Evolutionary conservation across 495 filamentous ascomycete genomes (phyloP).

Genomic region (Neurospora sp.): DNA sequence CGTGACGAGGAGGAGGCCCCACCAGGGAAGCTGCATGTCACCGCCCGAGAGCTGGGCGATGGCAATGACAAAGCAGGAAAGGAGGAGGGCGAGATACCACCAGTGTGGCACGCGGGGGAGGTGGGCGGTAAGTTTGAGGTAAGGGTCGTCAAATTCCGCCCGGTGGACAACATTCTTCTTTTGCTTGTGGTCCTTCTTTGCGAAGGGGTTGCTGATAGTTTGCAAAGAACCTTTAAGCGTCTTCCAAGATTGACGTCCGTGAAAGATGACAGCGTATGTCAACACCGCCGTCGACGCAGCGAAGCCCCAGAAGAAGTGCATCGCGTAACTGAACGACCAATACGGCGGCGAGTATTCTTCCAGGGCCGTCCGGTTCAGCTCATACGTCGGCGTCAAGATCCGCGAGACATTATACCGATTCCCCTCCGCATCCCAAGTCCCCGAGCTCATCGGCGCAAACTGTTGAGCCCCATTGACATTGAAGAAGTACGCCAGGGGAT

Average conservation of each 20-base stretch:
- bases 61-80: constrained; percentile 35
- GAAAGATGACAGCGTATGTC: neutral
- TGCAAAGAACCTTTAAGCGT: neutral
- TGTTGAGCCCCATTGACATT: neutral
- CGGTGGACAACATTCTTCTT: neutral
- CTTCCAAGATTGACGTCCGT: neutral
- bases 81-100: constrained; percentile 17
- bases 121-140: neutral
- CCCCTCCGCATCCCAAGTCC: neutral
- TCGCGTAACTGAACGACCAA: neutral
- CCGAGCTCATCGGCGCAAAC: neutral
- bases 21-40: constrained; percentile 40
- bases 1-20: constrained; percentile 40
- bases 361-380: neutral
- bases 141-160: neutral
- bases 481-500: neutral
- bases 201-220: neutral
- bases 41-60: constrained; percentile 34
- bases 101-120: neutral
- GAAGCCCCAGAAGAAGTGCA: neutral
- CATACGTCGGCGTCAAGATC: neutral
- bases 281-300: neutral
- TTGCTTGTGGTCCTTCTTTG: neutral
- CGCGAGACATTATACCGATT: neutral
- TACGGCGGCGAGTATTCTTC: neutral